Evolutionary conservation across 257 asterid genomes (phyloP), one percentile per base, ranked within the genome.

Genomic region (Asclepias syriaca): DNA sequence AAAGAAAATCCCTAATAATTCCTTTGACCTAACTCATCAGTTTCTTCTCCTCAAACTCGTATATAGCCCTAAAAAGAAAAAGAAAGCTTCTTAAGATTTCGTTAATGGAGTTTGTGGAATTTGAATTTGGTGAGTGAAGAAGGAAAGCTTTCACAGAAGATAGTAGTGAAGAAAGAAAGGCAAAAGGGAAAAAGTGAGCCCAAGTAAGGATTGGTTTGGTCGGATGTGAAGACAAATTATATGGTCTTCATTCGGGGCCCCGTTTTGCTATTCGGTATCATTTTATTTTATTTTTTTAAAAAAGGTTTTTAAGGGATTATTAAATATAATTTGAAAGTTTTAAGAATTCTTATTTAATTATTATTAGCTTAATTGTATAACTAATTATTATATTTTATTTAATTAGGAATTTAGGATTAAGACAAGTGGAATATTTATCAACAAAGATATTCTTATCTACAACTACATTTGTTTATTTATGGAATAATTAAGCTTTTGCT

Each of bases 1-100:
- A 24, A 34, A 34, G 3, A 34, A 61, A 61, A 5, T 32, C 0
- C 21, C 29, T 24, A 54, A 21, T 13, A 64, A 64, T 32, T 12
- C 63, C 63, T 45, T 70, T 24, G 65, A 21, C 27, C 29, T 64
- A 34, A 21, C 50, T 37, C 49, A 64, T 64, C 27, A 37, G 68
- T 18, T 37, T 37, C 51, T 60, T 59, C 74, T 46, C 13, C 32
- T 68, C 69, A 58, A 43, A 43, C 11, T 43, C 48, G 63, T 73
- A 68, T 65, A 68, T 60, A 39, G 32, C 70, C 73, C 55, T 22
- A 34, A 34, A 4, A 34, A 34, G 39, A 34, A 34, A 4, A 34
- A 34, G 57, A 45, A 57, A 14, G 32, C 24, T 29, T 58, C 40
- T 29, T 57, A n/a, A 50, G 79, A 46, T 34, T 68, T 58, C 46